phyloP scores from a whole-genome alignment of 108 stramenopile species.

The Skeletonema costatum region DNA sequence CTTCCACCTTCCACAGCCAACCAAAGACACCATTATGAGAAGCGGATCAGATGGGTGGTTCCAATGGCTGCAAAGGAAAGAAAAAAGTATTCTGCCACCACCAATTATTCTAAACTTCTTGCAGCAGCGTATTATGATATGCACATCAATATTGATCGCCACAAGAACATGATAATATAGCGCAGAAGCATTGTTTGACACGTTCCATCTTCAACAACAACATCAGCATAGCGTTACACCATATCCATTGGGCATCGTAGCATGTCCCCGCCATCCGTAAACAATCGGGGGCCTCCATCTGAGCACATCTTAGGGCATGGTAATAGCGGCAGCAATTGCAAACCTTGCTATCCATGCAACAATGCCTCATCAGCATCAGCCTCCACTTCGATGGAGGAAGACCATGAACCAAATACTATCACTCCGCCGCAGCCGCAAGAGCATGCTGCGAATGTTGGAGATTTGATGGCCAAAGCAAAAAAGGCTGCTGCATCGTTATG shows the following conservation, averaged over 20 bases:
- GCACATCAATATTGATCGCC: background rate
- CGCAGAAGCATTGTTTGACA: background rate
- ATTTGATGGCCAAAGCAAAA: slow-evolving; percentile 75
- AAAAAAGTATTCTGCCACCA: background rate
- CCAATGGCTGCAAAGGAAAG: background rate
- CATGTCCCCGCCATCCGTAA: slow-evolving; percentile 1
- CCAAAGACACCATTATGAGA: background rate
- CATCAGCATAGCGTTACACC: background rate
- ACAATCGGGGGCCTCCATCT: background rate
- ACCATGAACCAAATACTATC: background rate
- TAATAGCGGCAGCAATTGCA: background rate
- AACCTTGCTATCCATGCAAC: background rate
- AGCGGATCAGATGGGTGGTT: background rate
- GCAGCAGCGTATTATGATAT: no score
- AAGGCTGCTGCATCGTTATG: slow-evolving; percentile 82
- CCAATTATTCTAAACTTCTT: background rate
- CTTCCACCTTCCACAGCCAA: background rate
- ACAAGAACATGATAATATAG: background rate
- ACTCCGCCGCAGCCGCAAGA: slow-evolving; percentile 1
- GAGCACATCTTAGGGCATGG: background rate
- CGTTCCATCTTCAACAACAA: background rate
- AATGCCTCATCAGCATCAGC: background rate
- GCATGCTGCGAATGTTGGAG: slow-evolving; percentile 45
- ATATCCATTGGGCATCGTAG: background rate
- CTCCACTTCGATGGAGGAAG: slow-evolving; percentile 1